These are phyloP conservation scores for Arabidopsis lyrata DNA, from an alignment of 441 rosid genomes.

Conservation along the genomic window DNA sequence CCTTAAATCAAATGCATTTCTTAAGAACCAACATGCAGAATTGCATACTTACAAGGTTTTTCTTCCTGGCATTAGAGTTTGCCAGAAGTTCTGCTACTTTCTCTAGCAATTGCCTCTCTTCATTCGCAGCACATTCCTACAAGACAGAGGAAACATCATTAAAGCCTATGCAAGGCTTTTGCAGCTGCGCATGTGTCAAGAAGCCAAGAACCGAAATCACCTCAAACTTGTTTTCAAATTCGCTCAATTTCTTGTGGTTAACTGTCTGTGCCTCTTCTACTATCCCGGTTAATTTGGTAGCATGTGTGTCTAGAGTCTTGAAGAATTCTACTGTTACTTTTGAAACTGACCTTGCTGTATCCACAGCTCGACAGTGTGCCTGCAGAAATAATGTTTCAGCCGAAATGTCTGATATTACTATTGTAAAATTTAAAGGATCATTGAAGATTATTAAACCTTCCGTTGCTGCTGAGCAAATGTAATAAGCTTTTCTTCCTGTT, in stretches of 20 bases:
- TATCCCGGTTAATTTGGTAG: slow-evolving; percentile 68
- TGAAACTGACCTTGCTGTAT: slow-evolving; percentile 81
- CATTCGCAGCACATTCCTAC: slow-evolving; percentile 74
- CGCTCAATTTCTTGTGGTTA: slow-evolving; percentile 75
- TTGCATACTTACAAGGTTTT: slow-evolving; percentile 63
- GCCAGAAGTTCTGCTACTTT: slow-evolving; percentile 90
- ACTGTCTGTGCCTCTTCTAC: slow-evolving; percentile 85
- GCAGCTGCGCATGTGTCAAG: slow-evolving; percentile 18
- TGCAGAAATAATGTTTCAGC: slow-evolving; percentile 42
- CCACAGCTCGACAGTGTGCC: slow-evolving; percentile 91
- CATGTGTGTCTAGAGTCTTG: slow-evolving; percentile 74
- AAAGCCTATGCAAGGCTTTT: slow-evolving; percentile 3
- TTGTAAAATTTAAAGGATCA: not conserved
- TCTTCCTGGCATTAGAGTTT: slow-evolving; percentile 86
- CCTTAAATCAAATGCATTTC: slow-evolving; percentile 9
- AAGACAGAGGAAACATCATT: slow-evolving; percentile 27
- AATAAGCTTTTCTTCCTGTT: slow-evolving; percentile 82
- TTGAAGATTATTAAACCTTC: slow-evolving; percentile 54
- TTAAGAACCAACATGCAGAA: not conserved
- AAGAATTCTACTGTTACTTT: slow-evolving; percentile 79
- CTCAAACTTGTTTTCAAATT: slow-evolving; percentile 92
- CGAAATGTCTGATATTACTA: not conserved
- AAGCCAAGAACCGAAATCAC: slow-evolving; percentile 49
- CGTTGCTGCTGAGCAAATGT: slow-evolving; percentile 85
- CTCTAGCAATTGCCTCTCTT: slow-evolving; percentile 85